phyloP scores from a whole-genome alignment of 257 asterid species.

The Plectranthus barbatus region DNA sequence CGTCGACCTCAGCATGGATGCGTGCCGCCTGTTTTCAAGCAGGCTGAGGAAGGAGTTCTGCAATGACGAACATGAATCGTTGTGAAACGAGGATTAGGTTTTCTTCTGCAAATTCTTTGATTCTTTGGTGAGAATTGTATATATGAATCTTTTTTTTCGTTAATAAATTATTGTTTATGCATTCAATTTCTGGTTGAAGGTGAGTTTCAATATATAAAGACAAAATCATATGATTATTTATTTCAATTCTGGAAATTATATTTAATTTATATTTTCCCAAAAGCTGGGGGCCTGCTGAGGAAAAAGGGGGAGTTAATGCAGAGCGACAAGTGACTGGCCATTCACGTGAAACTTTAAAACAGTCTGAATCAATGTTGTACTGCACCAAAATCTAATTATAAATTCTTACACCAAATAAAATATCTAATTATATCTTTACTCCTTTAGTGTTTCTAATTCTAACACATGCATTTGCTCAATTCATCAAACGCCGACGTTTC shows the following conservation, averaged over 20 bases:
- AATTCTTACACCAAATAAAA: no score
- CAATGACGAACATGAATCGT: neutral
- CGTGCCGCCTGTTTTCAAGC: conserved; percentile 60
- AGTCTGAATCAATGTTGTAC: neutral
- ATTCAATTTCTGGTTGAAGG: no score
- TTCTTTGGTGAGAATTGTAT: conserved; percentile 1
- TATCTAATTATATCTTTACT: neutral
- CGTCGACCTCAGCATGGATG: conserved; percentile 80
- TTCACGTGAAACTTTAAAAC: neutral
- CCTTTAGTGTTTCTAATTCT: no score
- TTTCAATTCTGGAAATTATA: no score
- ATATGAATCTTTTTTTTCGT: no score
- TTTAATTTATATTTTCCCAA: no score
- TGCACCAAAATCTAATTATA: no score
- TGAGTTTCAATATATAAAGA: no score
- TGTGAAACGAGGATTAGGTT: neutral
- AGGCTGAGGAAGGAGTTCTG: conserved; percentile 69
- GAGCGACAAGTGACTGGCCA: neutral
- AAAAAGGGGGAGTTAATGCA: neutral
- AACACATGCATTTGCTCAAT: neutral
- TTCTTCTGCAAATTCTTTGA: neutral
- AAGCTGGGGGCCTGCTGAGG: neutral
- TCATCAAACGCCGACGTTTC: neutral
- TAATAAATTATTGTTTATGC: neutral
- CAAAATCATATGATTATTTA: no score